Base-by-base conservation (phyloP, 1,139 yeast genomes). In the Suhomyces chickasaworum region DNA sequence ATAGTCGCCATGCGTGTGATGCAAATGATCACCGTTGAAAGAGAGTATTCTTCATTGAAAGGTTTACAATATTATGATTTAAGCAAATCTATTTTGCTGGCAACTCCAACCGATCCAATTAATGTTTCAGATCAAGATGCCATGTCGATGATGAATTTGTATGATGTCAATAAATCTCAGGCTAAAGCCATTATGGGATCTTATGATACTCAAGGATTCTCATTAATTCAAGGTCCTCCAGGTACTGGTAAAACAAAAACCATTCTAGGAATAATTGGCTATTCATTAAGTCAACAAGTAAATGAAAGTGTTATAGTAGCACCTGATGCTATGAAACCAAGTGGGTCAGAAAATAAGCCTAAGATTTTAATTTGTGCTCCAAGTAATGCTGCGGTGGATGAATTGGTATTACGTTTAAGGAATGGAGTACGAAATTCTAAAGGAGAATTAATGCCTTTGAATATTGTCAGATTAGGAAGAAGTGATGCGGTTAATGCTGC, bases 181-280 rank as follows among this genome's bases (percentile, higher is more conserved):
- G 98, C 98, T 0, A 75, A 69, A 39, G 99, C 99, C 0, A 88
- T 93, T 48, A 73, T 84, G 27, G 89, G 91, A 1, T 79, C 97
- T 0, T 81, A 82, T 39, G 64, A 72, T 22, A 75, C 80, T 7
- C 73, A 72, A 2, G 99, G 99, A 0, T 89, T 95, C 61, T 86
- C 96, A 0, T 73, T 93, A 43, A 90, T 93, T 63, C 99, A 93
- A 68, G 99, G 99, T 49, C 97, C 97, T 1, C 97, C 97, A 0
- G 97, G 97, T 68, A 93, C 99, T 0, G 99, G 99, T 71, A 95
- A 95, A 64, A 95, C 99, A 1, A 95, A 93, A 61, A 95, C 99
- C 0, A 93, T 95, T 69, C 66, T 95, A 37, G 97, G 97, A 21
- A 85, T 93, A 46, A 82, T 93, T 37, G 97, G 98, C 0, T 83